These are phyloP conservation scores for Aspergillus cejpii DNA, from an alignment of 2,329 filamentous ascomycete species.

Conservation along the genomic window DNA sequence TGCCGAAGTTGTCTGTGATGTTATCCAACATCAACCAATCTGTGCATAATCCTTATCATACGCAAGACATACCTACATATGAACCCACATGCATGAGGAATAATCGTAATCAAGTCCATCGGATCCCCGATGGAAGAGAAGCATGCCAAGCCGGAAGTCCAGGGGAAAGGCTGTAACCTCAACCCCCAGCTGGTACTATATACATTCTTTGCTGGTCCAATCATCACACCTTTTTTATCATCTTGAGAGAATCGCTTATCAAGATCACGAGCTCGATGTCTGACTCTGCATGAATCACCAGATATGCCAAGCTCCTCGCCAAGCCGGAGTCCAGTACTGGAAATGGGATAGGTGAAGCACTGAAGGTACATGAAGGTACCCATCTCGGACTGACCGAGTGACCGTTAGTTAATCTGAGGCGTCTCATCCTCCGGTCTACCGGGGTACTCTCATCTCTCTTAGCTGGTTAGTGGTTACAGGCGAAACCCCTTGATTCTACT, in stretches of 20 bases:
- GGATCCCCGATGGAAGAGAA: not conserved
- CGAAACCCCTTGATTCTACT: too few species aligned
- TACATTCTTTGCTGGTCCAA: not conserved
- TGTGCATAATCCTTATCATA: not conserved
- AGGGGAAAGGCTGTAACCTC: not conserved
- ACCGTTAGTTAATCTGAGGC: too few species aligned
- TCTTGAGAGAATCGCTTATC: not conserved
- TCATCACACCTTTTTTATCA: not conserved
- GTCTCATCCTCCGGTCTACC: too few species aligned
- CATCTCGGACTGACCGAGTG: not conserved
- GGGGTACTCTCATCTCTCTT: too few species aligned
- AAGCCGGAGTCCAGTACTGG: not conserved
- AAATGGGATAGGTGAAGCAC: not conserved
- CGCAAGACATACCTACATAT: not conserved
- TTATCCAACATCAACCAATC: not conserved
- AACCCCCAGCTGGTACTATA: not conserved
- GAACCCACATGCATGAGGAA: not conserved
- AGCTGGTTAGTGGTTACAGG: too few species aligned
- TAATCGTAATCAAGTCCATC: not conserved
- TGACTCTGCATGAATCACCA: too few species aligned
- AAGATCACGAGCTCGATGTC: not conserved
- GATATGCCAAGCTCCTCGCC: not conserved
- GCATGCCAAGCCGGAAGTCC: not conserved
- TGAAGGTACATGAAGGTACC: not conserved
- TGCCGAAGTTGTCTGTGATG: too few species aligned